Base-by-base conservation (phyloP, 139 green algal genomes). In the Chlorella sp. region DNA sequence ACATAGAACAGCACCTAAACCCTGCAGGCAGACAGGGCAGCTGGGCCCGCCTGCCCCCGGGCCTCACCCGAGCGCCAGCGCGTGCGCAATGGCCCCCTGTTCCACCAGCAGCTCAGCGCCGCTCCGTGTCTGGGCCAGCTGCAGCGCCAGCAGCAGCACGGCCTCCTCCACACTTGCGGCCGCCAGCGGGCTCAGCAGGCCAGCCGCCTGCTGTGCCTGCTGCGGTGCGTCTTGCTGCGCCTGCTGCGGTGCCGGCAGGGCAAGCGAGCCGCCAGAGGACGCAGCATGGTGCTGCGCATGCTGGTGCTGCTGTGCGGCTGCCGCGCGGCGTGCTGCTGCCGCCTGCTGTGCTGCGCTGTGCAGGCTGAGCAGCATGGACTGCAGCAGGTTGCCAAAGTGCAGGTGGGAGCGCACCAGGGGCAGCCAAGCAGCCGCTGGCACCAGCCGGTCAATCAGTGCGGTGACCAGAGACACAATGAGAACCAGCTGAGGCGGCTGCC, bases 41-140 rank as follows among this genome's bases (percentile, higher is more conserved):
- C 26, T n/a, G 60, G 22, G 36, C 30, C 19, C 16, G 60, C 28
- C 28, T 70, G 64, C 28, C 56, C 56, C 56, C 56, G 30, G 56
- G 22, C 56, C 77, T 74, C 77, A 54, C 38, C 58, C 79, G 19
- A 90, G n/a, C 19, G 43, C 34, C 62, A 86, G 77, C 76, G 78
- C 34, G 46, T 62, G 46, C 28, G 32, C 70, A 34, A 82, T 36
- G 20, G 82, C 41, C 1, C 87, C 87, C 82, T 90, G 87, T 41
- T 90, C 69, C 40, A 78, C 60, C 60, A 90, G 84, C 77, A 90
- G 69, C 48, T 78, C 41, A 7, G 87, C 79, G 11, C 84, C 87
- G 20, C 32, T 64, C 1, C 30, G 40, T 30, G 43, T 34, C 81
- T 90, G 83, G 44, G 85, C 83, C 32, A 86, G 70, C 68, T 86